Conservation (phyloP, 2,329 filamentous ascomycete genomes). For the Trichoderma cornu-damae region DNA sequence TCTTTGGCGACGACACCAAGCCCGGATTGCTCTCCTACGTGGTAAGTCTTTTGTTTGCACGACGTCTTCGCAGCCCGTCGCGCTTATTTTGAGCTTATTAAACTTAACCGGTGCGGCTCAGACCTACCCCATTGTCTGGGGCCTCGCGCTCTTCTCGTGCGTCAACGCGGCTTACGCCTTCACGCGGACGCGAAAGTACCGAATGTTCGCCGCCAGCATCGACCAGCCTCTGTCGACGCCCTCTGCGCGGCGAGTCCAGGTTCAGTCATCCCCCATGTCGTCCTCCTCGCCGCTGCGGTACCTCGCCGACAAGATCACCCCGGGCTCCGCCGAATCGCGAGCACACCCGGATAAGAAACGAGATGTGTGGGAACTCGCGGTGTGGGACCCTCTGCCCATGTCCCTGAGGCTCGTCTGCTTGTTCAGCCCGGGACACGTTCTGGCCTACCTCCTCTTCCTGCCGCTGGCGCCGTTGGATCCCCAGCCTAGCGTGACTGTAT, state of each 20-base stretch:
- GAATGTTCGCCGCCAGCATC: slow-evolving; percentile 82
- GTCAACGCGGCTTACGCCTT: slow-evolving; percentile 79
- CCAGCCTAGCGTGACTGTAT: slow-evolving; percentile 77
- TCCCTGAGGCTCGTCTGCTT: slow-evolving; percentile 78
- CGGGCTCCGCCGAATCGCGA: slow-evolving; percentile 70
- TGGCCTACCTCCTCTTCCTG: slow-evolving; percentile 83
- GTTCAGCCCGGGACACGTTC: slow-evolving; percentile 89
- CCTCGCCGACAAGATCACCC: slow-evolving; percentile 61
- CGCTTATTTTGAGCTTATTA: slow-evolving; percentile 13
- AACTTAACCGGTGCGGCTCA: slow-evolving; percentile 31
- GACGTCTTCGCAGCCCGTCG: slow-evolving; percentile 17
- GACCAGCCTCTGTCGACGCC: slow-evolving; percentile 72
- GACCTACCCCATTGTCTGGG: slow-evolving; percentile 66
- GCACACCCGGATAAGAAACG: slow-evolving; percentile 75
- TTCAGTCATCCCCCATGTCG: slow-evolving; percentile 74
- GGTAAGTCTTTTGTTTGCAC: slow-evolving; percentile 42
- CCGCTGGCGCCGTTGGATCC: slow-evolving; percentile 71
- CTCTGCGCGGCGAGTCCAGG: slow-evolving; percentile 80
- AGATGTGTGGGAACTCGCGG: slow-evolving; percentile 90
- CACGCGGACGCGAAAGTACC: slow-evolving; percentile 75
- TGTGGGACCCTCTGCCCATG: slow-evolving; percentile 90
- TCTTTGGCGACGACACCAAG: slow-evolving; percentile 70
- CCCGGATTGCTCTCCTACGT: slow-evolving; percentile 59
- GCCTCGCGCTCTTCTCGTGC: slow-evolving; percentile 60
- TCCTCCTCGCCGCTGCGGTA: slow-evolving; percentile 70